Conservation (phyloP, 1,284 basidiomycete species). For the Trametes versicolor region DNA sequence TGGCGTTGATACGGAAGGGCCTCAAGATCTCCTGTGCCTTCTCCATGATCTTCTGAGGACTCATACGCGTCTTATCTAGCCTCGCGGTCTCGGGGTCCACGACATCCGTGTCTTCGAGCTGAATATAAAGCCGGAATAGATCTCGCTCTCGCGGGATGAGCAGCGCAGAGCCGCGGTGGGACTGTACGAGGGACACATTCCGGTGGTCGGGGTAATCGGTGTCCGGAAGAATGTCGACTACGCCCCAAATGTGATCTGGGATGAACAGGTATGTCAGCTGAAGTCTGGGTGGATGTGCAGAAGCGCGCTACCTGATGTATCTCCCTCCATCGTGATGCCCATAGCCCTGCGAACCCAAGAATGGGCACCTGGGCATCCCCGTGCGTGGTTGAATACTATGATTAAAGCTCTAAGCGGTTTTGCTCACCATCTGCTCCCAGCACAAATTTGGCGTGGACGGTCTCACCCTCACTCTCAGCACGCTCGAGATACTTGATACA, state of each 20-base stretch:
- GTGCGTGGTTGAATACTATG: not conserved
- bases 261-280: not conserved
- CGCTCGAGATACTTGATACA: slow-evolving; percentile 46
- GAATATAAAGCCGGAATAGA: slow-evolving; percentile 79
- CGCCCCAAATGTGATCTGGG: slow-evolving; percentile 81
- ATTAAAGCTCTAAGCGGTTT: not conserved
- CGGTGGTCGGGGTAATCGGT: slow-evolving; percentile 87
- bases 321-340: slow-evolving; percentile 79
- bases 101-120: slow-evolving; percentile 64
- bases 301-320: slow-evolving; percentile 61
- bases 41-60: slow-evolving; percentile 68
- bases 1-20: slow-evolving; percentile 73
- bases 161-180: slow-evolving; percentile 64
- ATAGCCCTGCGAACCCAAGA: slow-evolving; percentile 81
- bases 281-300: not conserved
- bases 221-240: slow-evolving; percentile 73
- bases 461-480: slow-evolving; percentile 47
- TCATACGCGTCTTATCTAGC: slow-evolving; percentile 68
- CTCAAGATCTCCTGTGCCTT: slow-evolving; percentile 72
- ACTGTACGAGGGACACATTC: slow-evolving; percentile 69
- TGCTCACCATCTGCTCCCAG: slow-evolving; percentile 61
- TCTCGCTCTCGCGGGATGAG: slow-evolving; percentile 81
- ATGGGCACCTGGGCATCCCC: slow-evolving; percentile 63
- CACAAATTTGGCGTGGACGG: slow-evolving; percentile 62
- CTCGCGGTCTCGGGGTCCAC: slow-evolving; percentile 59